Percentiles rank a stretch among this genome's conserved stretches.
Evolutionary conservation across 2,329 filamentous ascomycete species (phyloP).

Genomic region (Grosmannia clavigera): DNA sequence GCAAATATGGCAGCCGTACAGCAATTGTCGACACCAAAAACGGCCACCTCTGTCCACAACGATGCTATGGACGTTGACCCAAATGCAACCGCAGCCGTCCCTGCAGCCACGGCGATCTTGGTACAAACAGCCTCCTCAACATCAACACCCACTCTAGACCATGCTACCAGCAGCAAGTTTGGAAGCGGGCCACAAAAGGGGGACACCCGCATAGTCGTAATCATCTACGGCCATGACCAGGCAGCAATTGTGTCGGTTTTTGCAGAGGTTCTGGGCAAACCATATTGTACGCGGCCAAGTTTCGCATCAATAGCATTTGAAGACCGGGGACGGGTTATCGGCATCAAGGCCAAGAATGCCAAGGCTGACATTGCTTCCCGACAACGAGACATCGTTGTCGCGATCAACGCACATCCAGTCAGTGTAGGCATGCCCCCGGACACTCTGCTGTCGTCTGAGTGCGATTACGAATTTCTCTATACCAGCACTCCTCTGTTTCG

Average conservation of each 20-base stretch:
- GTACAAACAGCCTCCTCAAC: slow-evolving; percentile 4
- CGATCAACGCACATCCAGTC: slow-evolving; percentile 68
- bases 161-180: slow-evolving; percentile 26
- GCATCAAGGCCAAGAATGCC: slow-evolving; percentile 46
- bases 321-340: slow-evolving; percentile 54
- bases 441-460: slow-evolving; percentile 48
- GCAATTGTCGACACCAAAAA: slow-evolving; percentile 14
- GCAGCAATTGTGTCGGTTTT: slow-evolving; percentile 63
- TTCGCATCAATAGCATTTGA: slow-evolving; percentile 41
- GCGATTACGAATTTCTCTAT: slow-evolving; percentile 82
- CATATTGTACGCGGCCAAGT: slow-evolving; percentile 45
- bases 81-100: too few relatives aligned
- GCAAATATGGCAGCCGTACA: slow-evolving; percentile 14
- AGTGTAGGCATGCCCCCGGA: slow-evolving; percentile 60
- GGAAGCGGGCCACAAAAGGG: slow-evolving; percentile 36
- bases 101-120: not conserved
- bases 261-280: slow-evolving; percentile 68
- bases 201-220: slow-evolving; percentile 47
- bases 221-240: slow-evolving; percentile 60
- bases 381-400: slow-evolving; percentile 45
- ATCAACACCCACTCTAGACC: slow-evolving; percentile 5
- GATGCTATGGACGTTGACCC: slow-evolving; percentile 25
- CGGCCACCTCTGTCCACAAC: slow-evolving; percentile 8
- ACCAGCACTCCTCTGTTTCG: slow-evolving; percentile 59
- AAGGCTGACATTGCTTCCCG: slow-evolving; percentile 45